A percentile compares a stretch with the other conserved stretches of the same genome.
These are phyloP conservation scores for Xylaria sp. DNA, from an alignment of 2,329 filamentous ascomycete genomes.

Conservation along the genomic window DNA sequence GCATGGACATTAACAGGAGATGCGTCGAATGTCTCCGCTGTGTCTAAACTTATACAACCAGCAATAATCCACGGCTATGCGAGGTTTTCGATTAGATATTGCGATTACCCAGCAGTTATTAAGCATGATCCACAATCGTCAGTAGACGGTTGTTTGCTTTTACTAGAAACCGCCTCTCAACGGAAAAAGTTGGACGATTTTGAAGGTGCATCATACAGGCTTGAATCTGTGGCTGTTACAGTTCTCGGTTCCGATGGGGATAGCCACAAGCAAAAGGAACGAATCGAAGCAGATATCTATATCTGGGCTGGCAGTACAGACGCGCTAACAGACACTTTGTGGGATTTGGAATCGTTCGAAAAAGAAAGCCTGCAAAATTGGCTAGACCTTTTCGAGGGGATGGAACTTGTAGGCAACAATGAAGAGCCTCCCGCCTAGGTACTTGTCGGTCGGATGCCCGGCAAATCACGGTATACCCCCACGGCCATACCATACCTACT, in stretches of 20 bases:
- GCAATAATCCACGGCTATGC: slow-evolving; percentile 41
- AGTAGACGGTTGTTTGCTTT: slow-evolving; percentile 46
- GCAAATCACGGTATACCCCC: too few relatives aligned
- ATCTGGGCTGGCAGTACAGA: slow-evolving; percentile 45
- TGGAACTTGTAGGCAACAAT: slow-evolving; percentile 32
- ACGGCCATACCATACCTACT: too few relatives aligned
- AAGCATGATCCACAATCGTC: slow-evolving; percentile 26
- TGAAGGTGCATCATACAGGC: slow-evolving; percentile 42
- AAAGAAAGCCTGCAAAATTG: slow-evolving; percentile 46
- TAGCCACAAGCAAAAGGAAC: neutral
- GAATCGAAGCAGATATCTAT: slow-evolving; percentile 49
- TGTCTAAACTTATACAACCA: slow-evolving; percentile 28
- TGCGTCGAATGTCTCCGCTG: slow-evolving; percentile 36
- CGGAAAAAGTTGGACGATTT: slow-evolving; percentile 52
- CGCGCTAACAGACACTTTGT: slow-evolving; percentile 38
- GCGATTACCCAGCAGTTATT: slow-evolving; percentile 47
- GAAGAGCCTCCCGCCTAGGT: too few relatives aligned
- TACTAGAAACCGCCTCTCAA: slow-evolving; percentile 41
- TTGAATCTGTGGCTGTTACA: slow-evolving; percentile 32
- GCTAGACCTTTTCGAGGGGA: slow-evolving; percentile 44
- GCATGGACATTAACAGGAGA: slow-evolving; percentile 49
- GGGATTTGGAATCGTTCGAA: slow-evolving; percentile 46
- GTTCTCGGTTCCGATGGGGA: slow-evolving; percentile 30
- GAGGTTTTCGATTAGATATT: slow-evolving; percentile 37
- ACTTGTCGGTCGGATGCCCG: too few relatives aligned